These are phyloP conservation scores for Perilla frutescens DNA, from an alignment of 257 asterid species.

Conservation along the genomic window DNA sequence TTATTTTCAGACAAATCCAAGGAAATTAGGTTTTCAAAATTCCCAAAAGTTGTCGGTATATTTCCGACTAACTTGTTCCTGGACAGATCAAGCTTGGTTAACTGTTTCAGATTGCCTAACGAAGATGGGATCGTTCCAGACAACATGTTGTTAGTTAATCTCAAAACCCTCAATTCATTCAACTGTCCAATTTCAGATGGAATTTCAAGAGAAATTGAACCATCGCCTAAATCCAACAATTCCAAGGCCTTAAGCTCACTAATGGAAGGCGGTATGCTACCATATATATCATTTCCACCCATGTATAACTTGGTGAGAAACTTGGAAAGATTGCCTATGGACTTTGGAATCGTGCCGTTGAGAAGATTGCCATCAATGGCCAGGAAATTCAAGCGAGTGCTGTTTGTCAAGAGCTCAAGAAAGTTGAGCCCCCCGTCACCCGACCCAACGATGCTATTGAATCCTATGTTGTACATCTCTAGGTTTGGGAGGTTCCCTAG, in stretches of 20 bases:
- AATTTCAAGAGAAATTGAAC: conserved; percentile 52
- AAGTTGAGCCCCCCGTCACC: conserved; percentile 41
- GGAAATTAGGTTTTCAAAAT: conserved; percentile 43
- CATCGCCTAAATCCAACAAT: conserved; percentile 43
- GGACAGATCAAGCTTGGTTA: conserved; percentile 58
- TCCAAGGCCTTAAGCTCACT: conserved; percentile 52
- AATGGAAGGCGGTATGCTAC: conserved; percentile 57
- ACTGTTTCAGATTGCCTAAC: conserved; percentile 49
- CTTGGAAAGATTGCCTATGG: conserved; percentile 63
- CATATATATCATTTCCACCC: conserved; percentile 52
- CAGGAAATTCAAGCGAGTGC: conserved; percentile 54
- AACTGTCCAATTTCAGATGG: conserved; percentile 58
- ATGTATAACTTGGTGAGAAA: conserved; percentile 47
- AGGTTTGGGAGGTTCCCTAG: conserved; percentile 60
- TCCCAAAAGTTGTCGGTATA: conserved; percentile 46
- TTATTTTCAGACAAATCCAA: conserved; percentile 57
- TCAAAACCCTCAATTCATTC: conserved; percentile 40
- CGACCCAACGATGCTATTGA: conserved; percentile 44
- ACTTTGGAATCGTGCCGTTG: conserved; percentile 55
- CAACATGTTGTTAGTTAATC: conserved; percentile 46
- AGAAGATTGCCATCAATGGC: conserved; percentile 56
- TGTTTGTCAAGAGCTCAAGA: conserved; percentile 47
- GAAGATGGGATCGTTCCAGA: conserved; percentile 55
- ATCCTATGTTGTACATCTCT: conserved; percentile 58
- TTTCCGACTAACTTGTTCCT: conserved; percentile 52